phyloP scores from a whole-genome alignment of 176 grass and related monocot genomes.

The Thinopyrum elongatum region DNA sequence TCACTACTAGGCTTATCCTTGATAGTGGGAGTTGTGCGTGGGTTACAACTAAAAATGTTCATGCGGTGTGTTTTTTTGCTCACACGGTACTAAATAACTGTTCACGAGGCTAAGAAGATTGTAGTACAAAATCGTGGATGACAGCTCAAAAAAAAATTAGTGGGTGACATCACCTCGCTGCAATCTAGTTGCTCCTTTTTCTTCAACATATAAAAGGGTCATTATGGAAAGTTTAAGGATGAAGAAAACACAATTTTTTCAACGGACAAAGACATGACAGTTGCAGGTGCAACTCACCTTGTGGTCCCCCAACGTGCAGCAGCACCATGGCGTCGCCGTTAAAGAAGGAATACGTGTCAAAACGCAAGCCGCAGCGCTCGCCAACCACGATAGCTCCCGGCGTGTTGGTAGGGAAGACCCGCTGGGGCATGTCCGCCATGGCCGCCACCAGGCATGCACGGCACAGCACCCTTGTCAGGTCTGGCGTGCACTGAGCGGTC shows the following conservation, averaged over 20 bases:
- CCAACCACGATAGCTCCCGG: slow-evolving; percentile 36
- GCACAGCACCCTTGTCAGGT: slow-evolving; percentile 28
- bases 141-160: no score
- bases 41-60: no score
- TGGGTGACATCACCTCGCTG: no score
- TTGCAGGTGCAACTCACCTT: neutral
- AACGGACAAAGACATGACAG: neutral
- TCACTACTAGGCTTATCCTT: no score
- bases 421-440: neutral
- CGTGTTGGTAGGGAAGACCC: neutral
- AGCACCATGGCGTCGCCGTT: neutral
- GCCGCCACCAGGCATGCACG: slow-evolving; percentile 14
- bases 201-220: no score
- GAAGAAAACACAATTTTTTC: no score
- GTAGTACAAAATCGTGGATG: no score
- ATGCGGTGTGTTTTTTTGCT: no score
- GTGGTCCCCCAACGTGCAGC: neutral
- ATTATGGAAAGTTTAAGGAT: neutral
- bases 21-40: no score
- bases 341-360: slow-evolving; percentile 25
- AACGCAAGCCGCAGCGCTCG: slow-evolving; percentile 39
- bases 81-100: no score
- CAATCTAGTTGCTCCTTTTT: no score
- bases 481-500: slow-evolving; percentile 45
- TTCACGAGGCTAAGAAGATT: no score